Evolutionary conservation across 1,284 basidiomycete species (phyloP).

Genomic region (Ceratobasidium sp.): DNA sequence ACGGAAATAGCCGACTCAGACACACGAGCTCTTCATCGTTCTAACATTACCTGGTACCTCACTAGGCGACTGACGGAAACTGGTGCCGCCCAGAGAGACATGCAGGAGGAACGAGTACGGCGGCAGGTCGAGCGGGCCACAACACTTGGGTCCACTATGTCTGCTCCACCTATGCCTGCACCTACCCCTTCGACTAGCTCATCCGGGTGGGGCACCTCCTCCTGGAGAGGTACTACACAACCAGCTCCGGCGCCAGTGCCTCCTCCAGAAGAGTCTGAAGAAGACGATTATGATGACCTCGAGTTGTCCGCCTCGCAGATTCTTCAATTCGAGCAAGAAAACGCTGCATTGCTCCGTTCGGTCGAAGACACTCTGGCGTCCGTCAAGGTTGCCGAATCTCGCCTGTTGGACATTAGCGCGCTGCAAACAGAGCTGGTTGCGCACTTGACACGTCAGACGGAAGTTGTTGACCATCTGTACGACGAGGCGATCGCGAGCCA

Average conservation of each 20-base stretch:
- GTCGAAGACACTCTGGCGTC: constrained; percentile 84
- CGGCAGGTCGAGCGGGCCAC: constrained; percentile 78
- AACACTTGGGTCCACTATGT: constrained; percentile 70
- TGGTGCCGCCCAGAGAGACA: constrained; percentile 77
- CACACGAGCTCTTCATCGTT: constrained; percentile 80
- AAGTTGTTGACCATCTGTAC: constrained; percentile 85
- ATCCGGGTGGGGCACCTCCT: constrained; percentile 30
- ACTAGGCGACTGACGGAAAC: constrained; percentile 77
- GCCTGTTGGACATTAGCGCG: constrained; percentile 86
- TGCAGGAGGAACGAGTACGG: constrained; percentile 87
- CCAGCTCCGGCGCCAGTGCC: constrained; percentile 20
- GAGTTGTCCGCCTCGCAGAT: constrained; percentile 84
- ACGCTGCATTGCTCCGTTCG: constrained; percentile 79
- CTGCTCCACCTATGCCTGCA: constrained; percentile 38
- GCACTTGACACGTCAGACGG: constrained; percentile 87
- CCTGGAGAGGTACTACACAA: constrained; percentile 33
- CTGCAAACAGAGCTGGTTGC: constrained; percentile 87
- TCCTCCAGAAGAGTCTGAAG: constrained; percentile 57
- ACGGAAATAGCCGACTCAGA: constrained; percentile 65
- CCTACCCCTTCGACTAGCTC: constrained; percentile 30
- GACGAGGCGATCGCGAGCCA: constrained; percentile 88
- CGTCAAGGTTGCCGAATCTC: constrained; percentile 86
- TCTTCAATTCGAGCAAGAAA: constrained; percentile 88
- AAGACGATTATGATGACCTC: constrained; percentile 58
- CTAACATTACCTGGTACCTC: constrained; percentile 85